phyloP scores from a whole-genome alignment of 1,139 yeast species.

The Taphrina deformans region DNA sequence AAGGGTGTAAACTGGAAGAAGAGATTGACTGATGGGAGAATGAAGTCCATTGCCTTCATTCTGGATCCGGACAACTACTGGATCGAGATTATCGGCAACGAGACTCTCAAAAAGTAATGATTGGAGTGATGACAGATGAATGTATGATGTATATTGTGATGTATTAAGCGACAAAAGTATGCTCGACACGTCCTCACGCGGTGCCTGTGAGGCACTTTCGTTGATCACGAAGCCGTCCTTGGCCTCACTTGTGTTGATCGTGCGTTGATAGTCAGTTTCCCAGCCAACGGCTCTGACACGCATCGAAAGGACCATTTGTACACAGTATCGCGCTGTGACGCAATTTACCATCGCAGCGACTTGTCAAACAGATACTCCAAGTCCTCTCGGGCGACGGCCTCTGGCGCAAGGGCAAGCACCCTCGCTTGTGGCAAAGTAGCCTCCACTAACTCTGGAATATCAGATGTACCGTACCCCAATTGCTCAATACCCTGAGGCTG shows the following conservation, averaged over 20 bases:
- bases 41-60: conserved; percentile 59
- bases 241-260: no score
- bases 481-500: conserved; percentile 47
- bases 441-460: conserved; percentile 46
- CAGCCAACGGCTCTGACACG: no score
- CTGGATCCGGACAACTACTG: conserved; percentile 51
- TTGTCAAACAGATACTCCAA: conserved; percentile 41
- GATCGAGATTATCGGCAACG: conserved; percentile 53
- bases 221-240: no score
- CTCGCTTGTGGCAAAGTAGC: conserved; percentile 50
- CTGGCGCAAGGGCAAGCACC: conserved; percentile 48
- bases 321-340: no score
- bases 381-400: conserved; percentile 42
- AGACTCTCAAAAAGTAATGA: conserved; percentile 36
- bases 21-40: conserved; percentile 83
- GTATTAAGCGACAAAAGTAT: neutral
- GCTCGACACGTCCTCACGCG: neutral
- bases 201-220: no score
- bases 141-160: neutral
- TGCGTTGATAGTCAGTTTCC: no score
- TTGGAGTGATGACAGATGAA: no score
- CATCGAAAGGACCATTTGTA: no score
- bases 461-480: conserved; percentile 45
- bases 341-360: conserved; percentile 19
- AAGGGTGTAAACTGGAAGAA: conserved; percentile 70